Conservation (phyloP, 2,329 filamentous ascomycete species). For the Aspergillus pseudotamarii region DNA sequence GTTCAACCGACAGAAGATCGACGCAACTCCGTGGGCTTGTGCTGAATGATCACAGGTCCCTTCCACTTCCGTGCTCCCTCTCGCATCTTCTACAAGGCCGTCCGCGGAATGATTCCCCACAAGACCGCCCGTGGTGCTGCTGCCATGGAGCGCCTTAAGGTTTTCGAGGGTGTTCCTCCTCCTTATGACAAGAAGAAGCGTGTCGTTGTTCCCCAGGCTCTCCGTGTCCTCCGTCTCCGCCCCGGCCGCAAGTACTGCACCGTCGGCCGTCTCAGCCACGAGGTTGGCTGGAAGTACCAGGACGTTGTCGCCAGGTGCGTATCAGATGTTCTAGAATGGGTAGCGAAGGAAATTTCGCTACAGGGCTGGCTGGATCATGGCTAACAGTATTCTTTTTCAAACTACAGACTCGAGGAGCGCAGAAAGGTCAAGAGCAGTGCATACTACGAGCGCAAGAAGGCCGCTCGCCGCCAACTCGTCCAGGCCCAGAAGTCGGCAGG, state of each 20-base stretch:
- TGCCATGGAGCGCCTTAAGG: constrained; percentile 97
- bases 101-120: constrained; percentile 99
- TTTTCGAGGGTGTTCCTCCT: constrained; percentile 98
- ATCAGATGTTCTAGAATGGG: constrained; percentile 10
- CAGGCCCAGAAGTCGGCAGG: constrained; percentile 92
- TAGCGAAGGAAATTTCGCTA: neutral
- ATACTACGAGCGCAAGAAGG: constrained; percentile 99
- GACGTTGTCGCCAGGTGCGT: constrained; percentile 96
- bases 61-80: constrained; percentile 99
- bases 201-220: constrained; percentile 97
- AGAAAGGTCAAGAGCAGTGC: constrained; percentile 99
- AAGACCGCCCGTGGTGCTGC: constrained; percentile 98
- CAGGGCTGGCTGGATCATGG: constrained; percentile 13
- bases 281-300: constrained; percentile 99
- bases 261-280: constrained; percentile 94
- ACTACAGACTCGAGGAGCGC: constrained; percentile 89
- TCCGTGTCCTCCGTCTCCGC: constrained; percentile 94
- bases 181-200: constrained; percentile 99
- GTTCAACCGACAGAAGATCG: constrained; percentile 36
- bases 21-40: constrained; percentile 1
- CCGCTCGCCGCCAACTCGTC: constrained; percentile 82
- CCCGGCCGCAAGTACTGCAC: constrained; percentile 99
- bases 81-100: constrained; percentile 99
- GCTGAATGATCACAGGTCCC: constrained; percentile 64
- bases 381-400: constrained; percentile 19